Conservation (phyloP, 768 basidiomycete genomes). For the Phanerochaete carnosa region DNA sequence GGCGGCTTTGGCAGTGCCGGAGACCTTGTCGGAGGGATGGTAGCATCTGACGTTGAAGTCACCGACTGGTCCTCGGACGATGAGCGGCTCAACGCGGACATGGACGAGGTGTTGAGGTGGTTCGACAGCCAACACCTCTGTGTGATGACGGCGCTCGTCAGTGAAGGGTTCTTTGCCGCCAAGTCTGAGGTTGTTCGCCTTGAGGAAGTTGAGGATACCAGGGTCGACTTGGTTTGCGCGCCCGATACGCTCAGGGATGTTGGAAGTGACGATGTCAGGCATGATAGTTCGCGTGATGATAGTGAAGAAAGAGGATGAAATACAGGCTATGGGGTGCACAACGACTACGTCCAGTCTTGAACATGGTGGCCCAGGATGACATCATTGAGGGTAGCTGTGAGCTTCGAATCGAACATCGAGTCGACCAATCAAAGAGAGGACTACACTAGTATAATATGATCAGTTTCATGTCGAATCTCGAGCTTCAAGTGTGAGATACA, state of each 20-base stretch:
- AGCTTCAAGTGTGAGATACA: no score
- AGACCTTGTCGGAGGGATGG: background rate
- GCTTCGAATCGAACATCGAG: background rate
- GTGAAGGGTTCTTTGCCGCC: conserved; percentile 5
- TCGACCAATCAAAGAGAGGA: background rate
- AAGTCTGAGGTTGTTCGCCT: background rate
- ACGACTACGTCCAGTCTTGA: background rate
- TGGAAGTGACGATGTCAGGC: background rate
- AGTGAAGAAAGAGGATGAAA: background rate
- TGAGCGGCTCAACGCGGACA: conserved; percentile 9
- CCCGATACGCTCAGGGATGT: background rate
- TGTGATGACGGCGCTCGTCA: conserved; percentile 7
- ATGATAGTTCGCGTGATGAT: background rate
- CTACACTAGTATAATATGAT: background rate
- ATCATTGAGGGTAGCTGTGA: background rate
- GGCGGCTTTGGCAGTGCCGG: background rate
- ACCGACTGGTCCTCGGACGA: conserved; percentile 3
- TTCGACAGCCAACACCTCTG: background rate
- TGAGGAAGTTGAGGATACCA: background rate
- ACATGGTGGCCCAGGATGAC: background rate
- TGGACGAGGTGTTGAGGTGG: background rate
- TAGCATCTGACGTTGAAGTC: background rate
- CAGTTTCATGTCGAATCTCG: background rate
- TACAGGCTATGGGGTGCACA: background rate
- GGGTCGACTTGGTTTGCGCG: background rate